Percentiles rank a stretch among this genome's conserved stretches.
Evolutionary conservation across 805 yeast genomes (phyloP).

Genomic region (Jamesozyma rosinii): DNA sequence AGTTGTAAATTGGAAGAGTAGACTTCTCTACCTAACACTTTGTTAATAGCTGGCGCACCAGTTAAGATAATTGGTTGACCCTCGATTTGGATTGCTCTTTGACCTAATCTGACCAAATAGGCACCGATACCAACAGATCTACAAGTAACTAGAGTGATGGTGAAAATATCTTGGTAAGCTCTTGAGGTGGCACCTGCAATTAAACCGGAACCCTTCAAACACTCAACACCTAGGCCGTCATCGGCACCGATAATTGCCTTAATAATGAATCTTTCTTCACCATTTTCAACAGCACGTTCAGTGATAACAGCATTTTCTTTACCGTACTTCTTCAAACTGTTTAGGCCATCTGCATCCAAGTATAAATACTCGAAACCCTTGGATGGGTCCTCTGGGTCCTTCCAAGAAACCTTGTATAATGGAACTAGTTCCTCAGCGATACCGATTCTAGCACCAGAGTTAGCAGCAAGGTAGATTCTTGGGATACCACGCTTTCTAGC

Average conservation of each 20-base stretch:
- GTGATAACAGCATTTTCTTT: constrained; percentile 57
- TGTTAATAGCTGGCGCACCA: constrained; percentile 98
- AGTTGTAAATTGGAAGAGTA: constrained; percentile 93
- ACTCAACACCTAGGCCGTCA: constrained; percentile 97
- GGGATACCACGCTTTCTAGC: constrained; percentile 91
- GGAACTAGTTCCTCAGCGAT: constrained; percentile 94
- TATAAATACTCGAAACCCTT: constrained; percentile 89
- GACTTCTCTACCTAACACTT: constrained; percentile 92
- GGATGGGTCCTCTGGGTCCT: constrained; percentile 57
- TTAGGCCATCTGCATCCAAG: constrained; percentile 58
- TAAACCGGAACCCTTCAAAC: constrained; percentile 94
- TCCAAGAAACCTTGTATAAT: constrained; percentile 87
- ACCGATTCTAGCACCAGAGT: constrained; percentile 98
- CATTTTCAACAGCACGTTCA: constrained; percentile 73
- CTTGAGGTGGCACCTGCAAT: constrained; percentile 98
- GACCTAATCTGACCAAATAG: constrained; percentile 93
- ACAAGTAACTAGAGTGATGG: constrained; percentile 97
- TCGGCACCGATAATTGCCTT: constrained; percentile 85
- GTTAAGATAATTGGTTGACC: constrained; percentile 98
- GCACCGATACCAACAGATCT: constrained; percentile 99
- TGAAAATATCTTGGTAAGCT: constrained; percentile 95
- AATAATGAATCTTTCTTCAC: constrained; percentile 74
- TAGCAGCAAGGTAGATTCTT: constrained; percentile 90
- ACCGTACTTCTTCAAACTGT: constrained; percentile 47
- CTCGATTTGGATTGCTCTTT: constrained; percentile 96